Conservation (phyloP, 805 yeast genomes). For the Zygosaccharomyces bisporus region DNA sequence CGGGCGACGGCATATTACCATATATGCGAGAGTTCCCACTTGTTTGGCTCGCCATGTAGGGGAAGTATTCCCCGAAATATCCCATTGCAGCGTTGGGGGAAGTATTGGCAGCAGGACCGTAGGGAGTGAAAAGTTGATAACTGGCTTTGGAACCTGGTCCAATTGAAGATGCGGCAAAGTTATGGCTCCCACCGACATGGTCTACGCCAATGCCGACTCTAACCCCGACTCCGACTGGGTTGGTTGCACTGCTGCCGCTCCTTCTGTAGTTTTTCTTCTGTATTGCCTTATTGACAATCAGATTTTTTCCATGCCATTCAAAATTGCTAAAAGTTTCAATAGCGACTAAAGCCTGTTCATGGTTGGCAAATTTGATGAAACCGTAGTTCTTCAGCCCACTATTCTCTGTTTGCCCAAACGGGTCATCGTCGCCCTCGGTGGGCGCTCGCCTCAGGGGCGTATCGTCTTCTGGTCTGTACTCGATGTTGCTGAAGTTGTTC, state of each 20-base stretch:
- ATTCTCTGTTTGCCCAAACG: conserved; percentile 13
- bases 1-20: conserved; percentile 13
- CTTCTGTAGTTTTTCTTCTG: conserved; percentile 26
- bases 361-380: conserved; percentile 48
- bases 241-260: not conserved
- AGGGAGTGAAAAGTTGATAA: not conserved
- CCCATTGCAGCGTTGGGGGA: not conserved
- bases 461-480: conserved; percentile 5
- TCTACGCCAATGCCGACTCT: not conserved
- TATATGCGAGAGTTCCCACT: conserved; percentile 6
- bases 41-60: not conserved
- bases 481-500: conserved; percentile 16
- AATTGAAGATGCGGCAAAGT: not conserved
- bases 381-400: conserved; percentile 44
- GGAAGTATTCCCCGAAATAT: not conserved
- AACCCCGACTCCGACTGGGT: too few relatives aligned
- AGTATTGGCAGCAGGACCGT: not conserved
- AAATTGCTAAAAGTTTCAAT: conserved; percentile 47
- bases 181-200: not conserved
- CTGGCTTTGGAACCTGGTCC: not conserved
- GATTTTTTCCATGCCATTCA: conserved; percentile 34
- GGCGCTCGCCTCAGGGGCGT: not conserved
- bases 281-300: conserved; percentile 39
- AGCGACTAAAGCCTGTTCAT: conserved; percentile 47
- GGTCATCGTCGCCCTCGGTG: conserved; percentile 4